phyloP scores from a whole-genome alignment of 2,329 filamentous ascomycete genomes.

The Fonsecaea multimorphosa region DNA sequence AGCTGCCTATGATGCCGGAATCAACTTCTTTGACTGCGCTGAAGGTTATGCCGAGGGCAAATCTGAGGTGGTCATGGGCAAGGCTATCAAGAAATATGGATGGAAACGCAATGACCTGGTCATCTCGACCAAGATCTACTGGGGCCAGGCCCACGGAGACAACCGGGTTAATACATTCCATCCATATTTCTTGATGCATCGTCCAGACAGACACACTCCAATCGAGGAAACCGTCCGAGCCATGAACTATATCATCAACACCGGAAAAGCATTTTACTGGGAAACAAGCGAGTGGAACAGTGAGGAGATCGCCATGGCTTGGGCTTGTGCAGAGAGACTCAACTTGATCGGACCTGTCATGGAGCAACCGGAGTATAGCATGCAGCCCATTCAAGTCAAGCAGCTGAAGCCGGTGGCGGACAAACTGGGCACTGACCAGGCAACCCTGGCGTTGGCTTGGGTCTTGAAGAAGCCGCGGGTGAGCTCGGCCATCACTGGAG shows the following conservation, averaged over 20 bases:
- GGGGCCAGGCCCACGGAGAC: constrained; percentile 42
- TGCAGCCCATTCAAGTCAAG: constrained; percentile 68
- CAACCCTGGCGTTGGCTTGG: constrained; percentile 66
- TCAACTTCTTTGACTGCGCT: constrained; percentile 63
- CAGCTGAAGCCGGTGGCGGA: constrained; percentile 65
- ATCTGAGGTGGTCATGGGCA: constrained; percentile 61
- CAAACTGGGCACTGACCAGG: constrained; percentile 65
- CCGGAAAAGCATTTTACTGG: constrained; percentile 74
- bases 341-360: constrained; percentile 67
- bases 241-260: constrained; percentile 73
- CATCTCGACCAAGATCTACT: constrained; percentile 56
- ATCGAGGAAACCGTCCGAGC: constrained; percentile 75
- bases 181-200: too few species aligned
- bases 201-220: constrained; percentile 69
- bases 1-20: constrained; percentile 62
- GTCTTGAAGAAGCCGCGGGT: constrained; percentile 65
- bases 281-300: constrained; percentile 73
- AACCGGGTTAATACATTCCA: constrained; percentile 71
- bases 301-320: constrained; percentile 69
- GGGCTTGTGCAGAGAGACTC: constrained; percentile 65
- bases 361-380: constrained; percentile 72
- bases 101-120: constrained; percentile 65
- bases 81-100: constrained; percentile 58
- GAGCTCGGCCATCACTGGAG: constrained; percentile 49
- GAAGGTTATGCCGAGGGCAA: constrained; percentile 61